These are phyloP conservation scores for Neocucurbitaria cava DNA, from an alignment of 2,329 filamentous ascomycete genomes.

Conservation along the genomic window DNA sequence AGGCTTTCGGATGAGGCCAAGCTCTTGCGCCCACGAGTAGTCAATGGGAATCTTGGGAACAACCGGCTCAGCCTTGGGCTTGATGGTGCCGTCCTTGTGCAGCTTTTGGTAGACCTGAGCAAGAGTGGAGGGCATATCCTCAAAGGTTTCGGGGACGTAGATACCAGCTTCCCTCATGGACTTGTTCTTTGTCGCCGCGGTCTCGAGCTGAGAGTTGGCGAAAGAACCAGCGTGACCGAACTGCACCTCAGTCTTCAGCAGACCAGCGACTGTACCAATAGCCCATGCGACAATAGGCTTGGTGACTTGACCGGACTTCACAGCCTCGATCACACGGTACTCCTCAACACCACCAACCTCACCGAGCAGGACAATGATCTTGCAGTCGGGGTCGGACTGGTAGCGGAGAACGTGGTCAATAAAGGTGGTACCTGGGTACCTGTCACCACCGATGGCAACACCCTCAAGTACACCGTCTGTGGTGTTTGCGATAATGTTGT, in stretches of 20 bases:
- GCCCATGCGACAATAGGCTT: slow-evolving; percentile 99
- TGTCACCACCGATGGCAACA: slow-evolving; percentile 98
- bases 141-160: slow-evolving; percentile 93
- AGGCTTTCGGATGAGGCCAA: slow-evolving; percentile 98
- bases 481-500: slow-evolving; percentile 97
- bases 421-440: slow-evolving; percentile 98
- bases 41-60: slow-evolving; percentile 99
- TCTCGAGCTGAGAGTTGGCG: slow-evolving; percentile 99
- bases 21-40: slow-evolving; percentile 99
- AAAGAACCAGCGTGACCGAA: slow-evolving; percentile 99
- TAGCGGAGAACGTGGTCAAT: slow-evolving; percentile 98
- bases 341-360: slow-evolving; percentile 99
- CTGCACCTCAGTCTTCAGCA: slow-evolving; percentile 99
- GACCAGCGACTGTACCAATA: slow-evolving; percentile 97
- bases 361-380: slow-evolving; percentile 93
- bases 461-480: slow-evolving; percentile 99
- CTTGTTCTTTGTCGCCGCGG: slow-evolving; percentile 95
- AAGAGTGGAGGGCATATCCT: slow-evolving; percentile 84
- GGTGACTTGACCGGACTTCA: slow-evolving; percentile 91
- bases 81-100: slow-evolving; percentile 83
- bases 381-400: slow-evolving; percentile 96
- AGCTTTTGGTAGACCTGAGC: slow-evolving; percentile 86
- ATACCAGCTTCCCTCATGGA: slow-evolving; percentile 94
- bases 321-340: slow-evolving; percentile 98
- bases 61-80: slow-evolving; percentile 84